Evolutionary conservation across 108 stramenopile genomes (phyloP), one percentile per base, ranked within the genome.

Genomic region (Cyclostephanos invisitatus): DNA sequence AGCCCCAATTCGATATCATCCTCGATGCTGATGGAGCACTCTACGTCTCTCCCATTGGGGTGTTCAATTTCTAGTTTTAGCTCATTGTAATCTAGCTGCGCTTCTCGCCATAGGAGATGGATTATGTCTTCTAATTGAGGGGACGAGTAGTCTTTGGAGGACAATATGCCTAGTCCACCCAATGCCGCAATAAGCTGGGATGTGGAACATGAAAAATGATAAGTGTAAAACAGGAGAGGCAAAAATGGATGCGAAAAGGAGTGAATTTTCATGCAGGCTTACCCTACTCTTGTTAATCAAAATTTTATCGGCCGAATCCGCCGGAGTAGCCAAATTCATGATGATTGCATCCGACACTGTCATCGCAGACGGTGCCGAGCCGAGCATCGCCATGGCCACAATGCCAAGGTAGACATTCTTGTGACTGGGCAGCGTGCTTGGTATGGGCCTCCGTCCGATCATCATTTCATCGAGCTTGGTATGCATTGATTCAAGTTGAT

Each of bases 401-500:
- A 94, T 37, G 15, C 88, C 93, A 8, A 79, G 63, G 49, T 85
- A 91, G 20, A 94, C 86, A 46, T 73, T 83, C 50, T 87, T 86
- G 54, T 90, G 86, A 51, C 86, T 88, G 0, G 93, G 93, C 37
- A 94, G 58, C 38, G 88, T 86, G 22, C 76, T 84, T 1, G 93
- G 93, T 35, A 94, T 89, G 7, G 91, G 86, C 50, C 93, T 73
- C 62, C 88, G 86, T n/a, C 73, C 78, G n/a, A 91, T 84, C 0
- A 82, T 64, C 10, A 86, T 85, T 32, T 80, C 73, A 32, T 84
- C 70, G 37, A 91, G 56, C 44, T 64, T 73, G 10, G 11, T 29
- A n/a, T 70, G 67, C 62, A 88, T 58, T 12, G 62, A 67, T 36
- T 72, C 66, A 25, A 94, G 51, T 69, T 74, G 64, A 58, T 83